Evolutionary conservation across 139 green algal species (phyloP), one percentile per base, ranked within the genome.

Genomic region (Tetradesmus obliquus): DNA sequence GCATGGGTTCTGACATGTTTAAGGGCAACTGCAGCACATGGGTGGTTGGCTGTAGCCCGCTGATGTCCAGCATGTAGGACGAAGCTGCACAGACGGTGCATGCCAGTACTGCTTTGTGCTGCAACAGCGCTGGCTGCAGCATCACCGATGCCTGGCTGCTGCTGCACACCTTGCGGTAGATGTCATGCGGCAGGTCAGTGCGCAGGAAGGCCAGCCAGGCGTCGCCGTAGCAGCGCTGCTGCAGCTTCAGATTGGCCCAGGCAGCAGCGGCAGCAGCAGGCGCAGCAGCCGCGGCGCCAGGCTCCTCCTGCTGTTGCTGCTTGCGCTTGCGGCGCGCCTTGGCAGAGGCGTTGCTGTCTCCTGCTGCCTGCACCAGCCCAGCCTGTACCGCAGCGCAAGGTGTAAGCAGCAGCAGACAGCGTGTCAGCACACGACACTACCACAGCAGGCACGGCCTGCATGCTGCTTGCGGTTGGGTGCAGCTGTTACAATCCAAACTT

Each of bases 181-280:
- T 91, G 82, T 98, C 97, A 0, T 91, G 71, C 0, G 98, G 97
- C 22, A 99, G 90, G 15, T 94, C 93, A 76, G 97, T 76, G 20
- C 92, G 79, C 87, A 99, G 95, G 66, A 99, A 92, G 3, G 95
- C 92, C 72, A 99, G 94, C 98, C 98, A 99, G 3, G 97, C 97
- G 1, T 96, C 95, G 2, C 95, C 96, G 94, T 86, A 93, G 3
- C 80, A 71, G 4, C 81, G 88, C 88, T 91, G 86, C 86, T 94
- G 95, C 71, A 93, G 80, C 82, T 95, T 94, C 17, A 88, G 3
- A 55, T 94, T 97, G 9, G 94, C 94, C 97, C 95, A 98, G 66
- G 88, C 90, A 24, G 88, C 86, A 62, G 69, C 22, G 32, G 76
- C 58, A n/a, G 60, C 83, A 4, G 32, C 87, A 62, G 72, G 58